These are phyloP conservation scores for Coriolopsis trogii DNA, from an alignment of 1,284 basidiomycete species.

Conservation along the genomic window DNA sequence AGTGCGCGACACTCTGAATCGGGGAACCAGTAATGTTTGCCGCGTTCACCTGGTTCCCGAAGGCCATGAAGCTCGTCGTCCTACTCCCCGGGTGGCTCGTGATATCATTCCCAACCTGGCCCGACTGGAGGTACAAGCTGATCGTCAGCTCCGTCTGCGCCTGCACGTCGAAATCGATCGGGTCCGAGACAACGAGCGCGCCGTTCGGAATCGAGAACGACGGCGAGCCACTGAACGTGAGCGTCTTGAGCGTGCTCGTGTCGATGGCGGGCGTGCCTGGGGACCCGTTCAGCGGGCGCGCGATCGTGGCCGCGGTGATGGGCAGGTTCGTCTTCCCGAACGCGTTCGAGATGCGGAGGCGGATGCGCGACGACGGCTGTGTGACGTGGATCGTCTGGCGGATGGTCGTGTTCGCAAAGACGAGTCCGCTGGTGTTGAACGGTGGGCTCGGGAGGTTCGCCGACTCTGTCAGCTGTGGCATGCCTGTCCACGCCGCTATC, in stretches of 20 bases:
- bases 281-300: constrained; percentile 39
- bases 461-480: constrained; percentile 51
- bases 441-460: constrained; percentile 46
- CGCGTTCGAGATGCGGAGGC: constrained; percentile 49
- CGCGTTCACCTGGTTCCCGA: constrained; percentile 42
- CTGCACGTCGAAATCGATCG: constrained; percentile 41
- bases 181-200: constrained; percentile 49
- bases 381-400: constrained; percentile 51
- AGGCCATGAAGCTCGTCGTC: constrained; percentile 46
- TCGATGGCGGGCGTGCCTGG: constrained; percentile 42
- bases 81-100: constrained; percentile 53
- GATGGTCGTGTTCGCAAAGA: constrained; percentile 50
- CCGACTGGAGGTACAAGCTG: constrained; percentile 42
- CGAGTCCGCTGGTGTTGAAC: constrained; percentile 38
- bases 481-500: constrained; percentile 47
- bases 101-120: constrained; percentile 44
- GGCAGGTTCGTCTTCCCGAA: constrained; percentile 47
- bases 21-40: constrained; percentile 37
- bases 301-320: constrained; percentile 47
- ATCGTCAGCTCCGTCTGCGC: constrained; percentile 43
- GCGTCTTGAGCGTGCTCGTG: constrained; percentile 35
- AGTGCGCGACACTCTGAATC: constrained; percentile 41
- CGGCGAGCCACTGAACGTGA: constrained; percentile 48
- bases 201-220: constrained; percentile 47
- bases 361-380: constrained; percentile 41